These are phyloP conservation scores for Plenodomus biglobosus DNA, from an alignment of 2,329 filamentous ascomycete genomes.

Conservation along the genomic window DNA sequence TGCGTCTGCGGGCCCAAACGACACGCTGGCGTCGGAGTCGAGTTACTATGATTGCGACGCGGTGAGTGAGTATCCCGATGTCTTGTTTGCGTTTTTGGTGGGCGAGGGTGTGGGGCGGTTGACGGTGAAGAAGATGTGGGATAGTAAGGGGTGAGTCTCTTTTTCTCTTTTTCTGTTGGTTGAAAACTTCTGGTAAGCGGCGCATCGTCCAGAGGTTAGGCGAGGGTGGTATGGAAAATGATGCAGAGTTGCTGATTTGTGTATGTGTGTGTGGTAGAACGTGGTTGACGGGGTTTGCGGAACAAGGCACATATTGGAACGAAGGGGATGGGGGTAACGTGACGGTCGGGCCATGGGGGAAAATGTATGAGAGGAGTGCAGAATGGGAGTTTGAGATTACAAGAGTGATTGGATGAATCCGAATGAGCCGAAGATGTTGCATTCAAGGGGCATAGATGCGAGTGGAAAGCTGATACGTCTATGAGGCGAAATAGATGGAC, in stretches of 20 bases:
- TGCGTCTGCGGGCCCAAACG: not conserved
- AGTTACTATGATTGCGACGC: not conserved
- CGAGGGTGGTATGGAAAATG: not conserved
- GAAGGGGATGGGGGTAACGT: slow-evolving; percentile 9
- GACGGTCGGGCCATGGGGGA: slow-evolving; percentile 9
- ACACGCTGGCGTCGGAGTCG: not conserved
- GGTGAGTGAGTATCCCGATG: not conserved
- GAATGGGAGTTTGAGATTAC: slow-evolving; percentile 10
- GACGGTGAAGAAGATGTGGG: not conserved
- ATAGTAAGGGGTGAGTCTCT: not conserved
- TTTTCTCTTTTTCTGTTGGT: not conserved
- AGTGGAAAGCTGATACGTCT: not conserved
- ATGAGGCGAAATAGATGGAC: not conserved
- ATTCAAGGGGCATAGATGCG: not conserved
- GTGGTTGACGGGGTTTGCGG: not conserved
- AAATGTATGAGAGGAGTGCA: slow-evolving; percentile 1
- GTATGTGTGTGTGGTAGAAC: not conserved
- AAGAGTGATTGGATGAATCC: slow-evolving; percentile 2
- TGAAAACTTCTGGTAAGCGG: no score
- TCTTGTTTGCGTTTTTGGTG: not conserved
- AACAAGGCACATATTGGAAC: slow-evolving; percentile 13
- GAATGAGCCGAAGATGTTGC: not conserved
- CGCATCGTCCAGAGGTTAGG: no score
- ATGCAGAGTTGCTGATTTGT: not conserved
- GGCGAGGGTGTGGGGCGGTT: not conserved